A percentile compares a stretch with the other conserved stretches of the same genome.
phyloP scores from a whole-genome alignment of 345 rosid species.

The Eucalyptus paniculata region DNA sequence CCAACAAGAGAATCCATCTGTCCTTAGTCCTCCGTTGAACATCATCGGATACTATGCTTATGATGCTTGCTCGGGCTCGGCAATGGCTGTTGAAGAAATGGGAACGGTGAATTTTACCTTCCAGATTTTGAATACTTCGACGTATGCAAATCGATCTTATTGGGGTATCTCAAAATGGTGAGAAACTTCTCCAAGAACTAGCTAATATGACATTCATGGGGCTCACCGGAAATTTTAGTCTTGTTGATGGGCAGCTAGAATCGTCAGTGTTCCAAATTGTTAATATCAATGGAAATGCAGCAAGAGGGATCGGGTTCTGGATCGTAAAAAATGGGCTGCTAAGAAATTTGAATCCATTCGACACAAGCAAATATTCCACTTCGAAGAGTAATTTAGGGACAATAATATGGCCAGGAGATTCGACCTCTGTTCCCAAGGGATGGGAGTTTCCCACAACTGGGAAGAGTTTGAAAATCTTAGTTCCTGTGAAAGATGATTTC shows the following conservation, averaged over 20 bases:
- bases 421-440: neutral
- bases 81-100: too few relatives aligned
- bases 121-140: too few relatives aligned
- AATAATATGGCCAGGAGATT: neutral
- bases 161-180: too few relatives aligned
- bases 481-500: neutral
- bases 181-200: too few relatives aligned
- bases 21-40: neutral
- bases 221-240: neutral
- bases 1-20: neutral
- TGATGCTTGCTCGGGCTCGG: neutral
- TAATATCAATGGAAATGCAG: neutral
- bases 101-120: too few relatives aligned
- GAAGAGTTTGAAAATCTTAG: neutral
- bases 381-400: too few relatives aligned
- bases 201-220: too few relatives aligned
- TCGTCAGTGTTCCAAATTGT: too few relatives aligned
- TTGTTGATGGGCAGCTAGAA: neutral
- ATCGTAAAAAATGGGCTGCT: neutral
- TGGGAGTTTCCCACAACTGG: neutral
- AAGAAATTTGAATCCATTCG: neutral
- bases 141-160: too few relatives aligned
- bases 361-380: neutral
- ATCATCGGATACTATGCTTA: neutral
- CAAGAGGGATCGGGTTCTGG: neutral